A percentile compares a stretch with the other conserved stretches of the same genome.
These are phyloP conservation scores for Phytophthora brassicae DNA, from an alignment of 352 stramenopile species.

Conservation along the genomic window DNA sequence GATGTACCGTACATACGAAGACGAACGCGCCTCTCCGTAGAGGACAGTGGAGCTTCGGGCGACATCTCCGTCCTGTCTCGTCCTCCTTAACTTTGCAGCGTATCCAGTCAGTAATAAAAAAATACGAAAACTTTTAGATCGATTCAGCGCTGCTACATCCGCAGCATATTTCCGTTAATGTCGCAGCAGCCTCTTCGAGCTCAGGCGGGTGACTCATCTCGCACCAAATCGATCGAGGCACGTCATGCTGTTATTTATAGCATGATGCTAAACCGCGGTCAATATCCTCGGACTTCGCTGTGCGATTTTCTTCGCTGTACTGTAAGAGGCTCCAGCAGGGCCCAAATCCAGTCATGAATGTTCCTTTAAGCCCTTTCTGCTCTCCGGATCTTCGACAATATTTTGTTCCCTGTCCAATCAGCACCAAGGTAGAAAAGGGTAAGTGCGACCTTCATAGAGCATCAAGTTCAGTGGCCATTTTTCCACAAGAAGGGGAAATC, in stretches of 20 bases:
- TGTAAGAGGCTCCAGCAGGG: no score
- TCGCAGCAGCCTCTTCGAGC: background rate
- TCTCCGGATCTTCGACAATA: background rate
- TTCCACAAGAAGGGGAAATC: background rate
- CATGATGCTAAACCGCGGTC: no score
- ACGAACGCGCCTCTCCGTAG: no score
- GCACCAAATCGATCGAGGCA: background rate
- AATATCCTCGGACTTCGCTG: no score
- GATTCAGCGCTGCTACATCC: no score
- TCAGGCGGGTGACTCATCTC: background rate
- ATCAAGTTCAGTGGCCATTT: background rate
- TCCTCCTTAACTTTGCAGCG: no score
- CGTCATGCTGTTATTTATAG: background rate
- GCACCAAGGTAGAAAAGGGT: background rate
- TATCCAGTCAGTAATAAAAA: no score
- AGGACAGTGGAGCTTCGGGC: no score
- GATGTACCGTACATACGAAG: no score
- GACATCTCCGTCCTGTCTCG: no score
- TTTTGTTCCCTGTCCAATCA: background rate
- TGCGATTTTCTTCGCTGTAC: no score
- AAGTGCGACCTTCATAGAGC: background rate
- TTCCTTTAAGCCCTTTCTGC: conserved; percentile 4
- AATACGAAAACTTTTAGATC: background rate
- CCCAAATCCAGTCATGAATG: background rate
- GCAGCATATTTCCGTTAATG: background rate